phyloP scores from a whole-genome alignment of 768 basidiomycete species.

The Suillus clintonianus region DNA sequence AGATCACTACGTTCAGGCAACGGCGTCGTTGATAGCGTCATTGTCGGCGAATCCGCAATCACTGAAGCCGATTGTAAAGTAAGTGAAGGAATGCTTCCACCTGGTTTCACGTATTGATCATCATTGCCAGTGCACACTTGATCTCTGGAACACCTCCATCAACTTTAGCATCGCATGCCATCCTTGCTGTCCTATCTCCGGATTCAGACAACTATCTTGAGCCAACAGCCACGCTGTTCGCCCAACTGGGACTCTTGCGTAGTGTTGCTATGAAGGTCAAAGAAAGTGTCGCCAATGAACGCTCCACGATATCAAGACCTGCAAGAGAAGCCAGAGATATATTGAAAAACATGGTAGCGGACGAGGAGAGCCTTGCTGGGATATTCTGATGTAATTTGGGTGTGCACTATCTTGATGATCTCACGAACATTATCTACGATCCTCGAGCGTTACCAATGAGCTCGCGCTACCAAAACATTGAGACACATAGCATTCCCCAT shows the following conservation, averaged over 20 bases:
- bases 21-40: slow-evolving; percentile 62
- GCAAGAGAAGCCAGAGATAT: slow-evolving; percentile 82
- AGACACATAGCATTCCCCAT: background rate
- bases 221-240: slow-evolving; percentile 49
- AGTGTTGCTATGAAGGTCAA: slow-evolving; percentile 73
- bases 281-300: slow-evolving; percentile 68
- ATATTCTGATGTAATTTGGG: slow-evolving; percentile 19
- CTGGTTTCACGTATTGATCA: slow-evolving; percentile 5
- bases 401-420: background rate
- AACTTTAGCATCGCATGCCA: slow-evolving; percentile 58
- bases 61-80: slow-evolving; percentile 70
- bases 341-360: slow-evolving; percentile 39
- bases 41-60: slow-evolving; percentile 63
- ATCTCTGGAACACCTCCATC: slow-evolving; percentile 69
- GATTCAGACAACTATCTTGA: slow-evolving; percentile 38
- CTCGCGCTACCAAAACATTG: background rate
- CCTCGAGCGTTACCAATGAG: background rate
- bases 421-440: background rate
- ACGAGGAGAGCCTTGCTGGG: slow-evolving; percentile 26
- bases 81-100: slow-evolving; percentile 29
- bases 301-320: slow-evolving; percentile 72
- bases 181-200: slow-evolving; percentile 55
- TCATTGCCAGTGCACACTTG: slow-evolving; percentile 53
- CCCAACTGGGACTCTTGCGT: slow-evolving; percentile 59
- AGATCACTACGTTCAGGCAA: slow-evolving; percentile 73